A percentile compares a stretch with the other conserved stretches of the same genome.
phyloP scores from a whole-genome alignment of 2,329 filamentous ascomycete species.

The Neofusicoccum kwambonambiense region DNA sequence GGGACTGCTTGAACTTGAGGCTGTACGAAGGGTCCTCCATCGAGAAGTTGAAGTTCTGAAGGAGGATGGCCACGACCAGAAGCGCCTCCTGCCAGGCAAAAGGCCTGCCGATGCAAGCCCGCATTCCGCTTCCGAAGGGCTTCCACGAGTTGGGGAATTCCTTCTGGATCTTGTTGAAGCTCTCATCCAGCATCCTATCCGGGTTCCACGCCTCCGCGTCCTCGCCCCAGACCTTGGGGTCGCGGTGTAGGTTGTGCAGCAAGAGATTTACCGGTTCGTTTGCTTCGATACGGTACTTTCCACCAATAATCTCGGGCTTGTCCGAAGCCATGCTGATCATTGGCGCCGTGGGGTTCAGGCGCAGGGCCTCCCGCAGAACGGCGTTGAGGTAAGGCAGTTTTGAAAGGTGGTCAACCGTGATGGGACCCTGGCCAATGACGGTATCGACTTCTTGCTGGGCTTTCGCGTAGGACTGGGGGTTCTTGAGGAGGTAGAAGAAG shows the following conservation, averaged over 20 bases:
- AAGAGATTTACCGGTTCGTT: conserved; percentile 33
- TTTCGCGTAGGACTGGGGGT: conserved; percentile 47
- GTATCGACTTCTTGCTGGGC: conserved; percentile 57
- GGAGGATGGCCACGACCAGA: conserved; percentile 42
- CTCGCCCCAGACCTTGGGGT: conserved; percentile 44
- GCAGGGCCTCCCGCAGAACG: conserved; percentile 55
- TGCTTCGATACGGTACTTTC: conserved; percentile 38
- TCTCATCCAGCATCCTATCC: conserved; percentile 48
- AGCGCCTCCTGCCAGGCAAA: conserved; percentile 58
- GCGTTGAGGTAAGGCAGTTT: conserved; percentile 56
- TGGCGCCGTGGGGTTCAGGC: conserved; percentile 55
- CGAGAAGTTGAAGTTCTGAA: conserved; percentile 47
- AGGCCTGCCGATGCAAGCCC: conserved; percentile 54
- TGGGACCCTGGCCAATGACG: conserved; percentile 48
- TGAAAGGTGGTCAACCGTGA: conserved; percentile 50
- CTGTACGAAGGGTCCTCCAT: conserved; percentile 45
- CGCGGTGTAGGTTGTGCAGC: conserved; percentile 40
- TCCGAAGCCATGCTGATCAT: conserved; percentile 44
- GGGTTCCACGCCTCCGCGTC: conserved; percentile 47
- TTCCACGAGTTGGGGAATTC: conserved; percentile 48
- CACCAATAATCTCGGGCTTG: conserved; percentile 33
- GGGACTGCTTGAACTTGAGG: conserved; percentile 44
- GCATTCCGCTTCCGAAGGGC: conserved; percentile 55
- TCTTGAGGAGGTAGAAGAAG: conserved; percentile 54
- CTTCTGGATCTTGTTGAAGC: conserved; percentile 39